These are phyloP conservation scores for Nakazawaea ambrosiae DNA, from an alignment of 805 yeast species.

Conservation along the genomic window DNA sequence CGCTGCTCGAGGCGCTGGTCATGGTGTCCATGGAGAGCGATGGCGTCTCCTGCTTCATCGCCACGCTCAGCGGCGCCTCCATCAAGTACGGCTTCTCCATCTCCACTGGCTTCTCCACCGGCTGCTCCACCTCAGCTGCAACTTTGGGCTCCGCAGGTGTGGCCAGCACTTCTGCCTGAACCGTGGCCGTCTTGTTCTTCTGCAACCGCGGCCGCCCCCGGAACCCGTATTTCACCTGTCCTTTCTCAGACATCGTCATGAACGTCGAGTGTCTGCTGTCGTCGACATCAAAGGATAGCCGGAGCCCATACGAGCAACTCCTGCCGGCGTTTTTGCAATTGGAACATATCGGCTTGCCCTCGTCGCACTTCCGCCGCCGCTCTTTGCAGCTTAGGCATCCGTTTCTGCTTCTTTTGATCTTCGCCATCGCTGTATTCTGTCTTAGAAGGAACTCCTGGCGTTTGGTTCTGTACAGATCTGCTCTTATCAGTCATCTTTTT, in stretches of 20 bases:
- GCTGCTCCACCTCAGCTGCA: not conserved
- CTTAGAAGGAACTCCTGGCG: too few relatives aligned
- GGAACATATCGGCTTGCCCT: constrained; percentile 41
- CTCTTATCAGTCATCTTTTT: too few relatives aligned
- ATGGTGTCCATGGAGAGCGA: not conserved
- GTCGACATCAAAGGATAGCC: constrained; percentile 44
- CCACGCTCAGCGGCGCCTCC: not conserved
- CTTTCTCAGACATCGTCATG: constrained; percentile 20
- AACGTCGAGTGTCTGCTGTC: constrained; percentile 29
- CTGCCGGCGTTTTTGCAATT: constrained; percentile 39
- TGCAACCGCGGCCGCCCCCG: constrained; percentile 32
- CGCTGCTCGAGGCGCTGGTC: not conserved
- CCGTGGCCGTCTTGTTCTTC: not conserved
- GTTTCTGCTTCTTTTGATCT: constrained; percentile 43
- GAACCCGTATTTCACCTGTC: constrained; percentile 32
- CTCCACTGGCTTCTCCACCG: not conserved
- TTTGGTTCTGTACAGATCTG: too few relatives aligned
- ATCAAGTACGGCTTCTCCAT: not conserved
- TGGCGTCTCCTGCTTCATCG: not conserved
- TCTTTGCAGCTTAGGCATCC: constrained; percentile 55
- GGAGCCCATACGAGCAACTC: constrained; percentile 41
- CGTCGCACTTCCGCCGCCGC: constrained; percentile 50
- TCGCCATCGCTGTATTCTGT: too few relatives aligned
- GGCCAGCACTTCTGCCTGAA: not conserved
- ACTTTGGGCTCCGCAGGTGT: not conserved